Base-by-base conservation (phyloP, 2,329 filamentous ascomycete species). In the Fusarium siculi region DNA sequence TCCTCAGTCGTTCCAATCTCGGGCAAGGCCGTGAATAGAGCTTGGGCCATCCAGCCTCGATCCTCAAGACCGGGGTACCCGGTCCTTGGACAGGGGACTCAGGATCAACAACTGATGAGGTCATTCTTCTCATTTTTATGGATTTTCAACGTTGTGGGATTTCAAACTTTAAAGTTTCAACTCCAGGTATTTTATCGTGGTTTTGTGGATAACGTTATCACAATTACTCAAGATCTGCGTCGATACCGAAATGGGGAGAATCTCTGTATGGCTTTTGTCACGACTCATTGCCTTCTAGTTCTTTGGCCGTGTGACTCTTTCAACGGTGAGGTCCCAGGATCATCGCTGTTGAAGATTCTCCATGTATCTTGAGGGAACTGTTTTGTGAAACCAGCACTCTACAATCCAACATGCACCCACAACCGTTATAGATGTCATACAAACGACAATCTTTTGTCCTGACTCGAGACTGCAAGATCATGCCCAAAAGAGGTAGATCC, bases 11-110 rank as follows among this genome's bases (percentile, higher is more conserved):
- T 37, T 50, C 39, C 50, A 68, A 52, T 67, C 66, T 74, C 74
- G 73, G 75, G 60, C 63, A 73, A 76, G 71, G 56, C 75, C 75
- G 74, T 74, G 58, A 70, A 68, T 72, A 49, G 57, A 34, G 62
- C 30, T 57, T 54, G 57, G 67, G 59, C 34, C 52, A 43, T 36
- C 58, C 49, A 63, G 46, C 44, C 58, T 68, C 57, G 52, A 68
- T 56, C 54, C 21, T 57, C 25, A 49, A 40, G 68, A 68, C 74
- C 53, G 62, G 75, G 75, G 58, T 28, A 57, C 74, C 74, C 59
- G 54, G 74, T 36, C 18, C 19, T 16, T 37, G 37, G 10, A 19
- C 49, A 68, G 55, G 55, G 61, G 52, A 14, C 21, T 30, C 19
- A 44, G 43, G 53, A 64, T 76, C 62, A 59, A 16, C 60, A 30